A percentile compares a stretch with the other conserved stretches of the same genome.
These are phyloP conservation scores for Syzygium aqueum DNA, from an alignment of 345 rosid genomes.

Conservation along the genomic window DNA sequence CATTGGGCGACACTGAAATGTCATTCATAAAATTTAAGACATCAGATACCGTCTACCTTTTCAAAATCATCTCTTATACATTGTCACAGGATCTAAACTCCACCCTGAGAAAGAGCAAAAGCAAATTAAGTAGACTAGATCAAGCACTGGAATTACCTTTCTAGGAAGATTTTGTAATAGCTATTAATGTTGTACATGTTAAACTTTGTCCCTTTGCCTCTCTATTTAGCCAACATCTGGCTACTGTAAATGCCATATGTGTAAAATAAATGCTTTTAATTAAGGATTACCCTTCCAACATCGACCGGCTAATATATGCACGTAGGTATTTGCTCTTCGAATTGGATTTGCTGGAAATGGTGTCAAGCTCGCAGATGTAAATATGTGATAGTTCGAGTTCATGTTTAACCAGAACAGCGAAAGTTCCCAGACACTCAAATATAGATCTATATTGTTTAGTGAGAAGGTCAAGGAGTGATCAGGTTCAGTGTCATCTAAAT, in stretches of 20 bases:
- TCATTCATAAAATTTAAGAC: not conserved
- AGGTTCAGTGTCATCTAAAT: not conserved
- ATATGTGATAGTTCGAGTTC: not conserved
- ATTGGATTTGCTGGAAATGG: too few relatives aligned
- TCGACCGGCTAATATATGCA: not conserved
- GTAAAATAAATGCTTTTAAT: too few relatives aligned
- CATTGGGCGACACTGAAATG: not conserved
- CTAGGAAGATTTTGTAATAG: not conserved
- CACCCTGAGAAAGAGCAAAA: not conserved
- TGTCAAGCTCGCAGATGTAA: not conserved
- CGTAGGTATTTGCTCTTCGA: too few relatives aligned
- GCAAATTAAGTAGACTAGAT: not conserved
- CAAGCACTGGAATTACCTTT: not conserved
- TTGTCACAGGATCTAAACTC: not conserved
- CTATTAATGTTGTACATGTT: not conserved
- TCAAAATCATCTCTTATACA: not conserved
- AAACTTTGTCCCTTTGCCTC: not conserved
- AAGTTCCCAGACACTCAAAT: too few relatives aligned
- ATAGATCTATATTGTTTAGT: not conserved
- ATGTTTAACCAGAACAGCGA: not conserved
- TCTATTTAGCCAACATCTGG: not conserved
- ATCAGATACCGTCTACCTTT: not conserved
- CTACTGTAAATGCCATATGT: not conserved
- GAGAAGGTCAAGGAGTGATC: not conserved
- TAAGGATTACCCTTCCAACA: not conserved